Evolutionary conservation across 208 protist species (phyloP).

Genomic region (Leishmania gerbilli): DNA sequence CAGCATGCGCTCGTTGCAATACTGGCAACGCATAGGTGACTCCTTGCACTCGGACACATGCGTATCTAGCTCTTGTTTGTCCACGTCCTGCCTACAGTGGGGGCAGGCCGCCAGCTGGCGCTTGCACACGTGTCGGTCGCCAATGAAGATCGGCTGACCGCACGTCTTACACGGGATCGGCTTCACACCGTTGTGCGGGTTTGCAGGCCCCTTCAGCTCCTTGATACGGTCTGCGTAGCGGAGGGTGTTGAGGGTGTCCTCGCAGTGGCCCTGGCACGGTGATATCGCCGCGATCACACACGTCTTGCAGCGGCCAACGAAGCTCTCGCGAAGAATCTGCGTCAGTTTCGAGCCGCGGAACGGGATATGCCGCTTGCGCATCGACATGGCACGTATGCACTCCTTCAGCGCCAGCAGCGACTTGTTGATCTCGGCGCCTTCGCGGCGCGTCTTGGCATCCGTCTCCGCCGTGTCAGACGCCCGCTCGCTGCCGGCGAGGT

Average conservation of each 20-base stretch:
- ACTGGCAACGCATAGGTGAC: slow-evolving; percentile 55
- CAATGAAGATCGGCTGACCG: slow-evolving; percentile 69
- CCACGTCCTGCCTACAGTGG: slow-evolving; percentile 69
- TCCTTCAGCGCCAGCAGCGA: slow-evolving; percentile 97
- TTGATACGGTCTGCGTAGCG: slow-evolving; percentile 96
- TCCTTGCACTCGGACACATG: slow-evolving; percentile 78
- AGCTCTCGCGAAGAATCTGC: slow-evolving; percentile 94
- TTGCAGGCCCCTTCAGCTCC: slow-evolving; percentile 62
- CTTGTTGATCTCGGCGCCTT: slow-evolving; percentile 98
- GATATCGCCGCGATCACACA: slow-evolving; percentile 95
- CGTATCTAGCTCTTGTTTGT: slow-evolving; percentile 65
- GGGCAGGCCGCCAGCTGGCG: slow-evolving; percentile 61
- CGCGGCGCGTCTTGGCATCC: slow-evolving; percentile 89
- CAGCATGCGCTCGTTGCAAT: slow-evolving; percentile 77
- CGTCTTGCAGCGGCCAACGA: slow-evolving; percentile 93
- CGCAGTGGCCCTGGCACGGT: slow-evolving; percentile 83
- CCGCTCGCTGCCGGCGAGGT: slow-evolving; percentile 98
- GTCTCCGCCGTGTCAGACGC: slow-evolving; percentile 91
- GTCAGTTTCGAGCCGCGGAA: slow-evolving; percentile 97
- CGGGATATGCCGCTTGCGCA: slow-evolving; percentile 92
- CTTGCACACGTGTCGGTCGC: slow-evolving; percentile 72
- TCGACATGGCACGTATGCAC: slow-evolving; percentile 96
- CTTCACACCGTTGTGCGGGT: slow-evolving; percentile 31
- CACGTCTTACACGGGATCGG: slow-evolving; percentile 71
- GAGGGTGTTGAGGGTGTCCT: slow-evolving; percentile 98